Evolutionary conservation across 106 monocot species (phyloP).

Genomic region (Dendrobium nobile): DNA sequence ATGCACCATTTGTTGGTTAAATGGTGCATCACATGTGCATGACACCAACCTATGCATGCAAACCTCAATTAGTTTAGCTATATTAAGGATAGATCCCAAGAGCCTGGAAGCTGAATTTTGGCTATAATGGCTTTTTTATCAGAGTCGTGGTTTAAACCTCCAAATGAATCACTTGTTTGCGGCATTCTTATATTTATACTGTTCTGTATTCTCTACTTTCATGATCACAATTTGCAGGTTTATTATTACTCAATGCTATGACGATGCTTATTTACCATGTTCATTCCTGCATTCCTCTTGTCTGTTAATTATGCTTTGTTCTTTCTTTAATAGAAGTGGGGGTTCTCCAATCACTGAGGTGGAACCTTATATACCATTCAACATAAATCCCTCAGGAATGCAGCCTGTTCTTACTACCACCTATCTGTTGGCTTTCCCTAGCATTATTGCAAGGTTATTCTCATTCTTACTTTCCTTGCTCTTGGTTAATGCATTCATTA

Average conservation of each 20-base stretch:
- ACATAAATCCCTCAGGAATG: slow-evolving; percentile 99
- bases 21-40: too few relatives aligned
- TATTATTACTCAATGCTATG: not conserved
- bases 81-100: too few relatives aligned
- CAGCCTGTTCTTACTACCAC: slow-evolving; percentile 92
- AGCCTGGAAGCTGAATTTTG: too few relatives aligned
- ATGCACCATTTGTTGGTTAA: too few relatives aligned
- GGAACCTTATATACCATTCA: slow-evolving; percentile 95
- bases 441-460: slow-evolving; percentile 83
- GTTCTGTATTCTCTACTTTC: not conserved
- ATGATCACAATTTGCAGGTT: not conserved
- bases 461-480: not conserved
- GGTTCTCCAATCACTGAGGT: slow-evolving; percentile 75
- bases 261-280: not conserved
- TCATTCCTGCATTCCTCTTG: not conserved
- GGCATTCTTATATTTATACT: not conserved
- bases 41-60: too few relatives aligned
- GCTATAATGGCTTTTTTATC: too few relatives aligned
- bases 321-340: slow-evolving; percentile 31
- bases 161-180: not conserved
- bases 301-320: not conserved
- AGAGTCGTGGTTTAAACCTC: not conserved
- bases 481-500: slow-evolving; percentile 2
- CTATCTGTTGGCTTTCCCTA: slow-evolving; percentile 90
- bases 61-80: too few relatives aligned